phyloP scores from a whole-genome alignment of 805 yeast genomes.

The Ogataea ramenticola region DNA sequence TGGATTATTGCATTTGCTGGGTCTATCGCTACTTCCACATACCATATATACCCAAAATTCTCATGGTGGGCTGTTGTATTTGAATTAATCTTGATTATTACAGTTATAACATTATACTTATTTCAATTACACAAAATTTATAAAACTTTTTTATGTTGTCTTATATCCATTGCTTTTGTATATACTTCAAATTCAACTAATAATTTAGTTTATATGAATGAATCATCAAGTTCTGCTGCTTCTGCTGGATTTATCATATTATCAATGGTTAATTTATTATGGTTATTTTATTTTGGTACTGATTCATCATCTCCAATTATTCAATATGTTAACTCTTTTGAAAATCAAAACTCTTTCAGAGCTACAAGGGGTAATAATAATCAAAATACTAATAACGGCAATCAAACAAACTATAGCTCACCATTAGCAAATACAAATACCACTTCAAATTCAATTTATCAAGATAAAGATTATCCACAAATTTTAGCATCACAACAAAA shows the following conservation, averaged over 20 bases:
- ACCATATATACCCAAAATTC: conserved; percentile 58
- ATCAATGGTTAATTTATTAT: conserved; percentile 72
- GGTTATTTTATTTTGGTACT: conserved; percentile 88
- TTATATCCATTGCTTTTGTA: conserved; percentile 64
- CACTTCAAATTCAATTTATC: conserved; percentile 6
- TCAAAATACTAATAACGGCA: background rate
- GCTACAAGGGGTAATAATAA: conserved; percentile 20
- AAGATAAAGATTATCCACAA: conserved; percentile 6
- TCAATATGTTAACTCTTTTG: conserved; percentile 74
- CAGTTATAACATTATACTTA: conserved; percentile 44
- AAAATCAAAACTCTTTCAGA: too few relatives aligned
- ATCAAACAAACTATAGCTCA: conserved; percentile 1
- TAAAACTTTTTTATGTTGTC: conserved; percentile 48
- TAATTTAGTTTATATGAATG: conserved; percentile 61
- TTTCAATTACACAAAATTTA: conserved; percentile 64
- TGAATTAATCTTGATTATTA: conserved; percentile 53
- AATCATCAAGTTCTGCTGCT: conserved; percentile 70
- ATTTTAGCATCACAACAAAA: background rate
- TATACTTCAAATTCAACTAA: conserved; percentile 84
- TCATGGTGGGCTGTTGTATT: conserved; percentile 97
- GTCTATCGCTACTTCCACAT: conserved; percentile 50
- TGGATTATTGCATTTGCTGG: conserved; percentile 92
- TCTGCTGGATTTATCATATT: conserved; percentile 67
- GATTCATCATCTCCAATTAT: conserved; percentile 85
- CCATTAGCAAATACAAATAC: background rate